Evolutionary conservation across 2,329 filamentous ascomycete genomes (phyloP), one percentile per base, ranked within the genome.

Genomic region (Nigrospora oryzae): DNA sequence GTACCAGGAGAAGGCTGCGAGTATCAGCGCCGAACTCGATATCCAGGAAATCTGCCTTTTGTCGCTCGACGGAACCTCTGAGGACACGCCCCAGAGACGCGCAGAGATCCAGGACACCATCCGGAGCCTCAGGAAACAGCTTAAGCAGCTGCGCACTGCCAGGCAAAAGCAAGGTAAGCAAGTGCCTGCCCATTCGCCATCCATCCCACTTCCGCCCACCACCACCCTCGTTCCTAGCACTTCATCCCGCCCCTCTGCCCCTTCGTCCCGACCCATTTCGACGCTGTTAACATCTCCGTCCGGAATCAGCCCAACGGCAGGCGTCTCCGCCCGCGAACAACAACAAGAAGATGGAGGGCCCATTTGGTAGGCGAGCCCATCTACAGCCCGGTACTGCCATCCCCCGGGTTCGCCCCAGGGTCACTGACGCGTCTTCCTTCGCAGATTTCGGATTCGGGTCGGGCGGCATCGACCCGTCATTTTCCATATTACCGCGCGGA

Each of bases 41-140:
- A 10, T 52, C 13, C 41, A 48, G 30, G 19, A 47, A 34, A 47
- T 47, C 23, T 31, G 48, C 5, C 46, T 50, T 13, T 39, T 40
- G 16, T 50, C 49, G 8, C 39, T 50, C 14, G 16, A 15, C 3
- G 46, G 37, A 23, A 36, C 41, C 11, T 5, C 17, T 14, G 43
- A 46, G 13, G 49, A 49, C 38, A 50, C 46, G 14, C 36, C 44
- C 6, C 31, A 31, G 10, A 23, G 38, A 13, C 40, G 44, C 17
- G 40, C 44, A 31, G 46, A 46, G 33, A 17, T 49, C 37, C 15
- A 46, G 38, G 33, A 33, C 28, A 36, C 32, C 13, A 48, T 49
- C 36, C 15, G 34, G 12, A 28, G 30, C n/a, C 11, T 46, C 17
- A 30, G 41, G 35, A 23, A 19, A 16, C 23, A 43, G 43, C 46